phyloP scores from a whole-genome alignment of 495 filamentous ascomycete species.

The Chaetomium fimeti region DNA sequence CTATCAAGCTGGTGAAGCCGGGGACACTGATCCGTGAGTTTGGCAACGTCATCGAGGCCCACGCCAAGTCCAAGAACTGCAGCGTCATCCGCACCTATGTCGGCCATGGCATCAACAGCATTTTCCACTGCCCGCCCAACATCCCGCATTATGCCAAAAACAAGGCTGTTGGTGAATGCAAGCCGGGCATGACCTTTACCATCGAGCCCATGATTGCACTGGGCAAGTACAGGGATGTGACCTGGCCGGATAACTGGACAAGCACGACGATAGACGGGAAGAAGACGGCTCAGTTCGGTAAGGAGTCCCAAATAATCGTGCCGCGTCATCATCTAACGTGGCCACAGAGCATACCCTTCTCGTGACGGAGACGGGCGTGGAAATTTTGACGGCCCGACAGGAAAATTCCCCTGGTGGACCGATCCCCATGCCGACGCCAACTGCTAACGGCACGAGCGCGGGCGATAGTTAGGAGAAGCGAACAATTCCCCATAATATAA shows the following conservation, averaged over 20 bases:
- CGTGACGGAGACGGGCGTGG: slow-evolving; percentile 90
- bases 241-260: slow-evolving; percentile 92
- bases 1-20: slow-evolving; percentile 82
- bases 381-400: slow-evolving; percentile 83
- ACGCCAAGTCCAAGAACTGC: slow-evolving; percentile 73
- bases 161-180: slow-evolving; percentile 83
- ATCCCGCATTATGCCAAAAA: slow-evolving; percentile 88
- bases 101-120: slow-evolving; percentile 80
- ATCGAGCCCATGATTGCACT: slow-evolving; percentile 91
- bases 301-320: slow-evolving; percentile 17
- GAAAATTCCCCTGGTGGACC: slow-evolving; percentile 82
- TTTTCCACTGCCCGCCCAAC: slow-evolving; percentile 83
- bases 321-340: slow-evolving; percentile 6
- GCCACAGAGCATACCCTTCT: slow-evolving; percentile 81
- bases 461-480: background rate
- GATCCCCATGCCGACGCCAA: slow-evolving; percentile 58
- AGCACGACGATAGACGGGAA: slow-evolving; percentile 79
- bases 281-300: slow-evolving; percentile 78
- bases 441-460: slow-evolving; percentile 23
- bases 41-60: slow-evolving; percentile 80
- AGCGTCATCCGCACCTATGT: slow-evolving; percentile 88
- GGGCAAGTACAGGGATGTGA: slow-evolving; percentile 75
- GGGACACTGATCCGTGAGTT: slow-evolving; percentile 83
- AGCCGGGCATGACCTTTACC: slow-evolving; percentile 88
- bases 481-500: background rate